Evolutionary conservation across 371 early-diverging fungal species (phyloP).

Genomic region (Mortierella sp.): DNA sequence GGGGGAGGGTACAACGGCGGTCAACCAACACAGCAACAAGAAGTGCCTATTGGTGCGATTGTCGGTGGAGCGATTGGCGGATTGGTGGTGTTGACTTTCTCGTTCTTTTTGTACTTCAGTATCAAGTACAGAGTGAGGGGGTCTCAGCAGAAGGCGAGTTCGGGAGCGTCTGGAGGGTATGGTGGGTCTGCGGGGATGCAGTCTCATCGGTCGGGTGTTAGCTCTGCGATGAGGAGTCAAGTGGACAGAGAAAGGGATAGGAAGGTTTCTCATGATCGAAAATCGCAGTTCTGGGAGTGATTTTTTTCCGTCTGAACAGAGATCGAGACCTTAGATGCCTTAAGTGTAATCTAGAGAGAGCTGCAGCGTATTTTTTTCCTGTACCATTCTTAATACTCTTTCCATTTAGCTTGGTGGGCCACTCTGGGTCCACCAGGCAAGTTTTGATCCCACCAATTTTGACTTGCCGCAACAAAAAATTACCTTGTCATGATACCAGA

Average conservation of each 20-base stretch:
- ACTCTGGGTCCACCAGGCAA: too few species aligned
- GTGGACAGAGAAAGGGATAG: not conserved
- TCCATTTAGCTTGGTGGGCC: too few species aligned
- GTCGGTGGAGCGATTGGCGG: not conserved
- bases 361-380: too few species aligned
- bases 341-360: too few species aligned
- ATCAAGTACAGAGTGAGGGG: not conserved
- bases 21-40: not conserved
- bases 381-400: too few species aligned
- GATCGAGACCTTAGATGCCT: too few species aligned
- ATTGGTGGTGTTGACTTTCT: not conserved
- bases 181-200: not conserved
- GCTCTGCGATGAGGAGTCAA: not conserved
- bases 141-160: not conserved
- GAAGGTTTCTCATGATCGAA: not conserved
- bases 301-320: not conserved
- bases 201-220: not conserved
- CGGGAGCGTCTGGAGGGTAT: not conserved
- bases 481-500: too few species aligned
- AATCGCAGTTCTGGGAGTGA: not conserved
- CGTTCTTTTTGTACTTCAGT: not conserved
- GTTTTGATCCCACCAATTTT: too few species aligned
- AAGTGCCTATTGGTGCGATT: not conserved
- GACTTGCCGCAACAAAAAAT: too few species aligned
- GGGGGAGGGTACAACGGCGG: not conserved